Conservation (phyloP, 257 asterid species). For the Solanum neorickii region DNA sequence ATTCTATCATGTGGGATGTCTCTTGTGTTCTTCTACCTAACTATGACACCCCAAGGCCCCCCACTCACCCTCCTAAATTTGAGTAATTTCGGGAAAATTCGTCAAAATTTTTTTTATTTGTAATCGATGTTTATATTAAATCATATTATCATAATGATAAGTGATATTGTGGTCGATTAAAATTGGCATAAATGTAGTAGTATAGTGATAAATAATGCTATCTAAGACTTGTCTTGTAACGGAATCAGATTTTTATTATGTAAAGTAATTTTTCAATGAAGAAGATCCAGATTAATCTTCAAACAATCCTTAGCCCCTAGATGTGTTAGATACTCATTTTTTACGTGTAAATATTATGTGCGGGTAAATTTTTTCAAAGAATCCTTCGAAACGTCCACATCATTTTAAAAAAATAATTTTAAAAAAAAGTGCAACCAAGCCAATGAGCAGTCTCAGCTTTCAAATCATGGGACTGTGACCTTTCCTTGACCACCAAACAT, state of each 20-base stretch:
- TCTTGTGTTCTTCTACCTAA: constrained; percentile 18
- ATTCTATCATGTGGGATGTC: constrained; percentile 38
- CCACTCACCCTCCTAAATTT: neutral
- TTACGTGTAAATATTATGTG: neutral
- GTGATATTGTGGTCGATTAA: neutral
- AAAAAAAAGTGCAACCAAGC: neutral
- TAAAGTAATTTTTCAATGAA: neutral
- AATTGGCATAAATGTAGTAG: neutral
- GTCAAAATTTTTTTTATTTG: neutral
- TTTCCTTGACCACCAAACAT: neutral
- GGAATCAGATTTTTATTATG: neutral
- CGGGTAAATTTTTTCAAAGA: neutral
- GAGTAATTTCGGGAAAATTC: neutral
- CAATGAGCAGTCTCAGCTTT: neutral
- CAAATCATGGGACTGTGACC: neutral
- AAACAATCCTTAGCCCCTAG: neutral
- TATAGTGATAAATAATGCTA: neutral
- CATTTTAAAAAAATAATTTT: neutral
- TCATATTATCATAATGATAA: neutral
- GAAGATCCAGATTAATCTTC: neutral
- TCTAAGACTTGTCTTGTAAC: neutral
- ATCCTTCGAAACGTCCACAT: neutral
- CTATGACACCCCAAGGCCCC: neutral
- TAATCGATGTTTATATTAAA: neutral
- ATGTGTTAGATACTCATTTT: neutral